A percentile compares a stretch with the other conserved stretches of the same genome.
These are phyloP conservation scores for Pontederia crassipes DNA, from an alignment of 176 grass and related monocot genomes.

Conservation along the genomic window DNA sequence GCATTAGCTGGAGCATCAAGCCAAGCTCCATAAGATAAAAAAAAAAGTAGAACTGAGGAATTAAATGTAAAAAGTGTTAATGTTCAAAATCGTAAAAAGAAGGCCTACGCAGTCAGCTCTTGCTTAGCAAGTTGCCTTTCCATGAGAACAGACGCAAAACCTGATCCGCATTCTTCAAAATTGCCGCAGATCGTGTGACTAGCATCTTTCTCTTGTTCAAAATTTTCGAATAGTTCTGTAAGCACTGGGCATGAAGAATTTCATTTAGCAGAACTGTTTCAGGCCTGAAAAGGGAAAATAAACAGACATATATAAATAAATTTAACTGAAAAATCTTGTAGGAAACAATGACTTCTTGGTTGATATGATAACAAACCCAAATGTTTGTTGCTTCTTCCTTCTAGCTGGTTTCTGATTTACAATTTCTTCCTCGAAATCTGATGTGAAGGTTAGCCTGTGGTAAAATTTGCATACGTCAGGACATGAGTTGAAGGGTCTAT, in stretches of 20 bases:
- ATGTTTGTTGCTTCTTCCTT: slow-evolving; percentile 36
- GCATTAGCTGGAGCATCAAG: too few species aligned
- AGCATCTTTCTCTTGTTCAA: slow-evolving; percentile 56
- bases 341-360: too few species aligned
- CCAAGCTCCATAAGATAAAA: too few species aligned
- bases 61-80: too few species aligned
- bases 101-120: neutral
- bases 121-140: slow-evolving; percentile 23
- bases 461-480: neutral
- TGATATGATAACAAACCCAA: slow-evolving; percentile 27
- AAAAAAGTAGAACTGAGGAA: too few species aligned
- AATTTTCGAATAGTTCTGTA: slow-evolving; percentile 57
- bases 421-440: slow-evolving; percentile 79
- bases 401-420: slow-evolving; percentile 35
- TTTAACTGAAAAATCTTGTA: neutral
- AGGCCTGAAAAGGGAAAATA: slow-evolving; percentile 43
- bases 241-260: slow-evolving; percentile 32
- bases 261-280: slow-evolving; percentile 69
- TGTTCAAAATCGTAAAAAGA: too few species aligned
- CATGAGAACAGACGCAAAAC: slow-evolving; percentile 25
- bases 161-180: slow-evolving; percentile 28
- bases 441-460: slow-evolving; percentile 66
- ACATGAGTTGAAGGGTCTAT: too few species aligned
- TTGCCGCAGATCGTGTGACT: slow-evolving; percentile 16
- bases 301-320: neutral